Conservation (phyloP, 176 grass and related monocot species). For the Pharus latifolius region DNA sequence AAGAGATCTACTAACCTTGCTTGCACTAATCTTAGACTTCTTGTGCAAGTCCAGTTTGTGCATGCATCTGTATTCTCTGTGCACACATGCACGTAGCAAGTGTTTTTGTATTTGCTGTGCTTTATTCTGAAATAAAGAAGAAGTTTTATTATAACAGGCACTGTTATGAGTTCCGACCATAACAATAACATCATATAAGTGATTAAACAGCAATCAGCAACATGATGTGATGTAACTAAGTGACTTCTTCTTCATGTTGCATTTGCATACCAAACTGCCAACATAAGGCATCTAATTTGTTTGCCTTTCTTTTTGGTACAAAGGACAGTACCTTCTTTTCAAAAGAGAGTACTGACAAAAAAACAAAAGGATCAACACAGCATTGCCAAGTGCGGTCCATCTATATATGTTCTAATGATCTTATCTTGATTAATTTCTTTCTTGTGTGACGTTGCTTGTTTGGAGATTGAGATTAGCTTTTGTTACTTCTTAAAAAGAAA, state of each 20-base stretch:
- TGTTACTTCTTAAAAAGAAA: too few species aligned
- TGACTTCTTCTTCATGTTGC: conserved; percentile 11
- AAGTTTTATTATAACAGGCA: too few species aligned
- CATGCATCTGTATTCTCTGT: too few species aligned
- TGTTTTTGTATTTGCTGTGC: too few species aligned
- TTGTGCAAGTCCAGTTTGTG: too few species aligned
- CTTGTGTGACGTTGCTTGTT: background rate
- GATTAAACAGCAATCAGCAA: background rate
- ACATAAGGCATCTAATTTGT: background rate
- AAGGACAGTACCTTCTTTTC: conserved; percentile 9
- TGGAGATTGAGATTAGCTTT: background rate
- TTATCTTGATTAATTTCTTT: background rate
- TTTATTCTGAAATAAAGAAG: too few species aligned
- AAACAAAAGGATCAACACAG: background rate
- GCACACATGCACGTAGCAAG: too few species aligned
- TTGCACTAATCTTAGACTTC: too few species aligned
- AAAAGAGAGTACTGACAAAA: background rate
- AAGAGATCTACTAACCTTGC: too few species aligned
- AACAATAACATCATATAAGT: too few species aligned
- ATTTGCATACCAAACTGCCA: background rate
- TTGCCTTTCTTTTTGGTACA: conserved; percentile 11
- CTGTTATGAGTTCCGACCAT: too few species aligned
- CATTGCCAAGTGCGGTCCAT: conserved; percentile 16
- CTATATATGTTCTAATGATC: conserved; percentile 11
- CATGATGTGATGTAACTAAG: conserved; percentile 21